Conservation (phyloP, 192 early-diverging fungal genomes). For the Coemansia sp. region DNA sequence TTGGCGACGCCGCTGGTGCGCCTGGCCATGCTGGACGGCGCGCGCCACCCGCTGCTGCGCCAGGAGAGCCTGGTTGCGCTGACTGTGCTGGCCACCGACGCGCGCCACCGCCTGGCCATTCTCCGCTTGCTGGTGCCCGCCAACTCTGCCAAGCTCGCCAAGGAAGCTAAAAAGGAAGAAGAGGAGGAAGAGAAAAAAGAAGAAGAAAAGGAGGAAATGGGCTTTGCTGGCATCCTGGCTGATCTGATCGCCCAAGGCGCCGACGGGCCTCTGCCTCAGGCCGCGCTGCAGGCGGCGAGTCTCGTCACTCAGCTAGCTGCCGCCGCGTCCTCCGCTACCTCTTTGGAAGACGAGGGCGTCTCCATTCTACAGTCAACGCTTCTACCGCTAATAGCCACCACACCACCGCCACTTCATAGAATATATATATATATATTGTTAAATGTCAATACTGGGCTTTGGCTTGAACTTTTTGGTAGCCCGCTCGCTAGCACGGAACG, state of each 20-base stretch:
- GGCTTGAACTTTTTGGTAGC: conserved; percentile 62
- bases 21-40: conserved; percentile 41
- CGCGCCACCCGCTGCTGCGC: conserved; percentile 45
- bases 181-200: too few relatives aligned
- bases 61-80: conserved; percentile 53
- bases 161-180: too few relatives aligned
- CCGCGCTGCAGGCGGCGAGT: conserved; percentile 46
- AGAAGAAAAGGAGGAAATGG: not conserved
- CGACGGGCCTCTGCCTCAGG: conserved; percentile 29
- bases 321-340: not conserved
- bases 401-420: too few relatives aligned
- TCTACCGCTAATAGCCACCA: conserved; percentile 1
- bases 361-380: conserved; percentile 8
- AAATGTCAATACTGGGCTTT: conserved; percentile 38
- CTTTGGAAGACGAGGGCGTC: conserved; percentile 7
- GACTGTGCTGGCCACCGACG: conserved; percentile 27
- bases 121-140: conserved; percentile 11
- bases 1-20: conserved; percentile 37
- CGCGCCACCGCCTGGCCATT: conserved; percentile 10
- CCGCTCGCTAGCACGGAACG: conserved; percentile 70
- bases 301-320: conserved; percentile 33
- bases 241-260: conserved; percentile 9
- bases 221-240: conserved; percentile 18
- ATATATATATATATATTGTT: not conserved
- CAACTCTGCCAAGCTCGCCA: conserved; percentile 2